These are phyloP conservation scores for Pyrenochaeta sp. DNA, from an alignment of 2,329 filamentous ascomycete genomes.

Conservation along the genomic window DNA sequence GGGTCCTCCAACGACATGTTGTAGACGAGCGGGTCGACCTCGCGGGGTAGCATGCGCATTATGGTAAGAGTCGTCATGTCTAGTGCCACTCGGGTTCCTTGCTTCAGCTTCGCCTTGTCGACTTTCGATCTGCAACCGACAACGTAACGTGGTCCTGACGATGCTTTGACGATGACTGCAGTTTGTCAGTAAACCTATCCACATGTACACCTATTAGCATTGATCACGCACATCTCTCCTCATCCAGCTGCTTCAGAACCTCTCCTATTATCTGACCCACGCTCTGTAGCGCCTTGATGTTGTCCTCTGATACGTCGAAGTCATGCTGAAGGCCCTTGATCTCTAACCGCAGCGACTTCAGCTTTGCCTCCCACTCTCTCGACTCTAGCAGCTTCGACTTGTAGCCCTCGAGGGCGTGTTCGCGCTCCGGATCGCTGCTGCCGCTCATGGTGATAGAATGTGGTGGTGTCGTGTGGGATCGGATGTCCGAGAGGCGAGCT, in stretches of 20 bases:
- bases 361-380: slow-evolving; percentile 97
- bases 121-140: slow-evolving; percentile 98
- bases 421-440: slow-evolving; percentile 58
- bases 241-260: slow-evolving; percentile 97
- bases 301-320: slow-evolving; percentile 96
- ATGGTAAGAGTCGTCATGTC: slow-evolving; percentile 99
- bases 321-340: slow-evolving; percentile 96
- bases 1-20: slow-evolving; percentile 99
- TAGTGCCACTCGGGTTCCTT: slow-evolving; percentile 94
- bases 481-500: slow-evolving; percentile 25
- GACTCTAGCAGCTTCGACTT: slow-evolving; percentile 77
- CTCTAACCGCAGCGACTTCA: slow-evolving; percentile 91
- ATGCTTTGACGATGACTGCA: slow-evolving; percentile 96
- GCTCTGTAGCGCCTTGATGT: slow-evolving; percentile 99
- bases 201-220: background rate
- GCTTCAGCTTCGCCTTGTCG: slow-evolving; percentile 96
- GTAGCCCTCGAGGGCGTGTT: slow-evolving; percentile 62
- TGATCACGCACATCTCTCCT: slow-evolving; percentile 85
- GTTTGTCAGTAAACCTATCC: slow-evolving; percentile 20
- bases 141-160: slow-evolving; percentile 95
- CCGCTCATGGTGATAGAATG: slow-evolving; percentile 44
- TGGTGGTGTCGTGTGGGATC: slow-evolving; percentile 7
- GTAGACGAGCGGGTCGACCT: slow-evolving; percentile 98
- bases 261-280: slow-evolving; percentile 99
- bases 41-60: slow-evolving; percentile 98